Conservation (phyloP, 2,329 filamentous ascomycete genomes). For the Ciborinia camelliae region DNA sequence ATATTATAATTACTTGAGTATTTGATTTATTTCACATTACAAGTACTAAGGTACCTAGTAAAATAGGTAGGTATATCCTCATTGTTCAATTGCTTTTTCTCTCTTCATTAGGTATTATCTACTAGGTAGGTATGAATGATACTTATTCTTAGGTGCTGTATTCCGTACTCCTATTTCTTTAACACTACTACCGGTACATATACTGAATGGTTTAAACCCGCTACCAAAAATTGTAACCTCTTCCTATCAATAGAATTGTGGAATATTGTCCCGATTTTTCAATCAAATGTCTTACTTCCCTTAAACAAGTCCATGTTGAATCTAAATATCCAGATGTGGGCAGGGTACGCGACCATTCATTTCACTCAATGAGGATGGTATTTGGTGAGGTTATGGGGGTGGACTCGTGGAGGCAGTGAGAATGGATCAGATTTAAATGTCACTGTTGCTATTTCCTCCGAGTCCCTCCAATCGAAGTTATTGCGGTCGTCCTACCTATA, state of each 20-base stretch:
- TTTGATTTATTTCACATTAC: too few species aligned
- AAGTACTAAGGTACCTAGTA: too few species aligned
- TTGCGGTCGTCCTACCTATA: not conserved
- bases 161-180: too few species aligned
- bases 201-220: not conserved
- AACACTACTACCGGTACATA: not conserved
- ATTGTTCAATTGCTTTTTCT: too few species aligned
- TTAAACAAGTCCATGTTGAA: not conserved
- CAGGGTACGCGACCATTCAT: constrained; percentile 8
- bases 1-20: too few species aligned
- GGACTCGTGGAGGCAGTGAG: not conserved
- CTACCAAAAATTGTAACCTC: not conserved
- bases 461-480: not conserved
- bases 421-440: not conserved
- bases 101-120: too few species aligned
- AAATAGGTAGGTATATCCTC: too few species aligned
- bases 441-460: not conserved
- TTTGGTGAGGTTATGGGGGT: not conserved
- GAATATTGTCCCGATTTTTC: constrained; percentile 1
- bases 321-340: not conserved
- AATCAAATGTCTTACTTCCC: constrained; percentile 5
- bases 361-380: not conserved
- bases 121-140: too few species aligned
- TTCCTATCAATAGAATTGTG: constrained; percentile 18
- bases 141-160: too few species aligned